Conservation (phyloP, 2,329 filamentous ascomycete genomes). For the Stachybotrys elegans region DNA sequence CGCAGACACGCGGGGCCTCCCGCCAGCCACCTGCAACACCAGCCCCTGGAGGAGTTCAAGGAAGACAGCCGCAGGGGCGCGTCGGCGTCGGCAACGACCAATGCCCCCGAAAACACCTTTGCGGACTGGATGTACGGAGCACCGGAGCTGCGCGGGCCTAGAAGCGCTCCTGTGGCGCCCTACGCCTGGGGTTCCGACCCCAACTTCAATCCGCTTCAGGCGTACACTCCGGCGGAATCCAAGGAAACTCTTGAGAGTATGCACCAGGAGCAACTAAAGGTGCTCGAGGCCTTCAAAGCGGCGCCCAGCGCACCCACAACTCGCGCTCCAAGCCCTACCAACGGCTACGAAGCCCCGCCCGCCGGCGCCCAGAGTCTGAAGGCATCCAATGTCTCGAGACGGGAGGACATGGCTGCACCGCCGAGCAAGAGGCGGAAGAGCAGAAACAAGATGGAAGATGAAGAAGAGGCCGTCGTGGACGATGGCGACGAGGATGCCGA, state of each 20-base stretch:
- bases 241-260: slow-evolving; percentile 55
- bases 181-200: slow-evolving; percentile 65
- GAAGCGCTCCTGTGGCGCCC: neutral
- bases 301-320: slow-evolving; percentile 56
- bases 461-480: slow-evolving; percentile 28
- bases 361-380: slow-evolving; percentile 12
- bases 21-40: slow-evolving; percentile 36
- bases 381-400: slow-evolving; percentile 21
- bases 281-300: slow-evolving; percentile 52
- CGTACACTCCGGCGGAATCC: slow-evolving; percentile 52
- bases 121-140: slow-evolving; percentile 36
- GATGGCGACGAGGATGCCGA: slow-evolving; percentile 33
- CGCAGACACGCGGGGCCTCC: slow-evolving; percentile 26
- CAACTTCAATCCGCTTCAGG: slow-evolving; percentile 53
- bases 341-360: slow-evolving; percentile 11
- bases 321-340: slow-evolving; percentile 49
- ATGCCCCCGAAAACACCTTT: slow-evolving; percentile 31
- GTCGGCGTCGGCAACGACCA: slow-evolving; percentile 9
- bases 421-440: slow-evolving; percentile 52
- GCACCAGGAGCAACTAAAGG: slow-evolving; percentile 48
- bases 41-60: slow-evolving; percentile 36
- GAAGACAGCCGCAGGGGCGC: slow-evolving; percentile 31
- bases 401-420: slow-evolving; percentile 33
- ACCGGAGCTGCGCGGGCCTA: slow-evolving; percentile 1
- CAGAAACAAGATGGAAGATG: slow-evolving; percentile 23